A percentile compares a stretch with the other conserved stretches of the same genome.
These are phyloP conservation scores for Pythium dissotocum DNA, from an alignment of 352 stramenopile genomes.

Conservation along the genomic window DNA sequence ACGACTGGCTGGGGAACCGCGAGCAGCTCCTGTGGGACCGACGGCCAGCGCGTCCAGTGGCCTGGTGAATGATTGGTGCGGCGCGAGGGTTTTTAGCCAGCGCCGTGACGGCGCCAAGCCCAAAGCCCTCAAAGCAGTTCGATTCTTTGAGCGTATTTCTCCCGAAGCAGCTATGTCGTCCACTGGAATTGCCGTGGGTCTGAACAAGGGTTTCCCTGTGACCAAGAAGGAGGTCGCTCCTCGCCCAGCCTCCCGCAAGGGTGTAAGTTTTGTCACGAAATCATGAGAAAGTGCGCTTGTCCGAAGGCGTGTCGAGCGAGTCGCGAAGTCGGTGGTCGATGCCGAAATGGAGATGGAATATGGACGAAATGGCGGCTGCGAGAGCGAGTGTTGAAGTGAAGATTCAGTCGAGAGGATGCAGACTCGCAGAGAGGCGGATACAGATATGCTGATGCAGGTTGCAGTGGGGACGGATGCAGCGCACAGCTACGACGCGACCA, in stretches of 20 bases:
- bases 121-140: slow-evolving; percentile 44
- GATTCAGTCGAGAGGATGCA: too few species aligned
- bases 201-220: slow-evolving; percentile 93
- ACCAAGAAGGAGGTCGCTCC: slow-evolving; percentile 90
- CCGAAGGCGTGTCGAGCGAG: neutral
- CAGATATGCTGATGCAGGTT: too few species aligned
- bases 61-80: slow-evolving; percentile 37
- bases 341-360: too few species aligned
- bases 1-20: slow-evolving; percentile 7
- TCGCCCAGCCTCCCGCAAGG: slow-evolving; percentile 85
- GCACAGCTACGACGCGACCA: too few species aligned
- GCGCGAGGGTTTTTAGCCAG: slow-evolving; percentile 27
- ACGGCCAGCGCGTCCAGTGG: neutral
- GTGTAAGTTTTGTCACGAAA: slow-evolving; percentile 67
- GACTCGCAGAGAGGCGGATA: too few species aligned
- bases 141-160: slow-evolving; percentile 85
- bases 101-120: neutral
- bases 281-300: neutral
- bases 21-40: slow-evolving; percentile 13
- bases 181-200: slow-evolving; percentile 90
- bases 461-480: too few species aligned
- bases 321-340: too few species aligned
- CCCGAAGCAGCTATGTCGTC: slow-evolving; percentile 88
- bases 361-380: too few species aligned
- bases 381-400: too few species aligned